These are phyloP conservation scores for Syzygium grande DNA, from an alignment of 345 rosid species.

Conservation along the genomic window DNA sequence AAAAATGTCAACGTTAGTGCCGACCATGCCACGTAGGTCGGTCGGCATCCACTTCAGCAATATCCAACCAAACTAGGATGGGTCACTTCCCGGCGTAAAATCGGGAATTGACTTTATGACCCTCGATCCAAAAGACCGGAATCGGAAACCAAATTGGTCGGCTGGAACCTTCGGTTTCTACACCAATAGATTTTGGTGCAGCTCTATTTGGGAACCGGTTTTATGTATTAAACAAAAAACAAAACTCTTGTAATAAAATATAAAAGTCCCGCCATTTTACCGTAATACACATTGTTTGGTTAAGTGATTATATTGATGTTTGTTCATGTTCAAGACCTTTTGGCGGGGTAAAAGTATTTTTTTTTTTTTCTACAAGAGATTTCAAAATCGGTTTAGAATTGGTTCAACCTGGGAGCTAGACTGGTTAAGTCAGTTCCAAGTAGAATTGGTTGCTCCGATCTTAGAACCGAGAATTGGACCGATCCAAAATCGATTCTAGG, in stretches of 20 bases:
- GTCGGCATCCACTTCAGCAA: no score
- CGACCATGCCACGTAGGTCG: no score
- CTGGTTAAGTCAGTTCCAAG: not conserved
- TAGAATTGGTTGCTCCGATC: not conserved
- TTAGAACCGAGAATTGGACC: not conserved
- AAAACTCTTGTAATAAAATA: not conserved
- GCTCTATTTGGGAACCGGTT: not conserved
- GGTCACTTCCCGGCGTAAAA: not conserved
- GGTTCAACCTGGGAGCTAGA: fast-evolving
- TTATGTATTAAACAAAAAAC: not conserved
- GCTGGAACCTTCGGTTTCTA: not conserved
- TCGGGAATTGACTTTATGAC: not conserved
- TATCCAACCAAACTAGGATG: no score
- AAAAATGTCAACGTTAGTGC: no score
- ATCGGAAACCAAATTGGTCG: not conserved
- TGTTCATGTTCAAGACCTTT: not conserved
- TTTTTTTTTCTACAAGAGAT: not conserved
- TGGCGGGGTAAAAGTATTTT: not conserved
- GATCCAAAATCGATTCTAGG: not conserved
- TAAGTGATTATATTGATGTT: not conserved
- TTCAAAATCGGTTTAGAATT: not conserved
- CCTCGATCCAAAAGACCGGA: not conserved
- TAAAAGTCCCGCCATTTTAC: not conserved
- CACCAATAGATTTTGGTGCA: not conserved
- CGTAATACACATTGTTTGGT: not conserved